Base-by-base conservation (phyloP, 2,329 filamentous ascomycete genomes). In the Coniochaeta hoffmannii region DNA sequence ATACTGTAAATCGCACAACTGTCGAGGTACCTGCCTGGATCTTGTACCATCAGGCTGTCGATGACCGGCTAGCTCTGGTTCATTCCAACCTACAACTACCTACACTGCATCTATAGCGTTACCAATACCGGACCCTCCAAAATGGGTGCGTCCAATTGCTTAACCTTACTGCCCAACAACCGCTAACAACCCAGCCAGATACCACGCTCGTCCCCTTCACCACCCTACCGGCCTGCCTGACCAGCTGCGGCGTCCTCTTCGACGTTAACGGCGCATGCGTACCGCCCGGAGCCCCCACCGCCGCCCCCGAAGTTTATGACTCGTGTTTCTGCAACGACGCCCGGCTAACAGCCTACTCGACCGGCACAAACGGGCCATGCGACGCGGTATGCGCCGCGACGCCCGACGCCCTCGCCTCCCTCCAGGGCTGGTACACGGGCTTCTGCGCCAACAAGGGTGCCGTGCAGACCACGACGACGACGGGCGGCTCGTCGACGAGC, bases 311-410 rank as follows among this genome's bases (percentile, higher is more conserved):
- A 19, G 79, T 76, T 44, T 89, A 87, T 68, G 76, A 82, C 53
- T 75, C 77, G 34, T 95, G 90, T 71, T 91, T 95, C 73, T 96
- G 90, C 73, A 73, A 77, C 62, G 83, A 87, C 52, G 60, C 75
- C 12, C 73, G 78, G 22, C 77, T 94, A 2, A 72, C 76, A 4
- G 69, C 76, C 9, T 83, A 90, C 55, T 79, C 80, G 31, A 72
- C 74, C 11, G 79, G 76, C 32, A 76, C 79, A 4, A 71, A 75
- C 4, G 81, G 81, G 4, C 78, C 89, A 14, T 92, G 89, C 71
- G 80, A 83, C 57, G 64, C 71, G 15, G 75, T 74, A 22, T 90
- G 87, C 64, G 70, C 76, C 12, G 72, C 70, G 8, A 68, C 74
- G 3, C 62, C 77, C 0, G 67, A 69, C 50, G 82, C 82, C 50